Evolutionary conservation across 2,329 filamentous ascomycete species (phyloP), one percentile per base, ranked within the genome.

Genomic region (Nigrograna mackinnonii): DNA sequence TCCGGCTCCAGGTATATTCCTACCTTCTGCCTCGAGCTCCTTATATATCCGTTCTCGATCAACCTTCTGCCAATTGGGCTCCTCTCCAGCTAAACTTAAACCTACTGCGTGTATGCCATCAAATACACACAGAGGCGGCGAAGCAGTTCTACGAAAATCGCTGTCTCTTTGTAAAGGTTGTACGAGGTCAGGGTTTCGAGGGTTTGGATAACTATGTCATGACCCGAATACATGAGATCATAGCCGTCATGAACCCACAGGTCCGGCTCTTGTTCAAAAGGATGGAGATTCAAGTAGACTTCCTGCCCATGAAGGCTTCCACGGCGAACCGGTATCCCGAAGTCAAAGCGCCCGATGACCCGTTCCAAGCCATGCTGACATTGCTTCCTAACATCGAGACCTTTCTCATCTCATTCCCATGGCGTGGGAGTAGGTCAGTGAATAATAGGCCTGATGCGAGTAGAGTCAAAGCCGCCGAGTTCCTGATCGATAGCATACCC

Each of bases 1-100:
- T 63, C 7, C 51, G 58, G 2, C 48, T 59, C 2, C 44, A 54
- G 2, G 28, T 58, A 0, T 62, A 58, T 35, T 48, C 50, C 1
- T 39, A 48, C 20, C 24, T 55, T 12, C 26, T 58, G 4, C 59
- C 57, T 11, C 45, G 46, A 6, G n/a, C n/a, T n/a, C n/a, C n/a
- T n/a, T n/a, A n/a, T n/a, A n/a, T n/a, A n/a, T n/a, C n/a, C n/a
- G n/a, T n/a, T n/a, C n/a, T n/a, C n/a, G n/a, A n/a, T n/a, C n/a
- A n/a, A n/a, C n/a, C n/a, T 9, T 9, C 24, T n/a, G 24, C 24
- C 24, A n/a, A 28, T n/a, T 28, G 9, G 9, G 24, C 24, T 28
- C 9, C 24, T 9, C 24, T 9, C 24, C n/a, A n/a, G 24, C 9
- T 19, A 9, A 17, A 16, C 17, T 16, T 34, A 16, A 9, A 18